phyloP scores from a whole-genome alignment of 306 rosid species.

The Cucurbita ficifolia region DNA sequence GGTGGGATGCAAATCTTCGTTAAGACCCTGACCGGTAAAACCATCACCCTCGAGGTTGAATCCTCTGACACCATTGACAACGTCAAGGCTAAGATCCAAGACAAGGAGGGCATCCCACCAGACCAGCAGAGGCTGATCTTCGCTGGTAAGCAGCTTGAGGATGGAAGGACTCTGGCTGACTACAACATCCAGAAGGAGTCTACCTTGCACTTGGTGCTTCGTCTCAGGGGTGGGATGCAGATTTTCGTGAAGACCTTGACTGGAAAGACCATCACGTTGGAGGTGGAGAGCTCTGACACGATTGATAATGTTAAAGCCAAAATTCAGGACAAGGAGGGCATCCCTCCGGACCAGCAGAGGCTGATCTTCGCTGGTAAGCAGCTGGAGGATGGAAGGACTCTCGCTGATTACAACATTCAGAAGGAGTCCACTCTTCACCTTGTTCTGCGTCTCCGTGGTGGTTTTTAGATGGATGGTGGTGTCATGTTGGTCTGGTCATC shows the following conservation, averaged over 20 bases:
- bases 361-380: neutral
- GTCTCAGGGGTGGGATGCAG: conserved; percentile 1
- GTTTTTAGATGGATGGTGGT: neutral
- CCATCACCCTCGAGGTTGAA: too few species aligned
- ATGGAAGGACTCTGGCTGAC: neutral
- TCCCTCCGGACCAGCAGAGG: conserved; percentile 1
- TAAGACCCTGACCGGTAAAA: too few species aligned
- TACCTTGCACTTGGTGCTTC: neutral
- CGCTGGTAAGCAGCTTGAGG: neutral
- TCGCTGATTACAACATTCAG: conserved; percentile 3
- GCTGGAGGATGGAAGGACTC: conserved; percentile 3
- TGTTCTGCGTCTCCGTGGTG: conserved; percentile 5
- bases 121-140: too few species aligned
- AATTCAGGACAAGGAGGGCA: conserved; percentile 2
- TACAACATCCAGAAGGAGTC: conserved; percentile 6
- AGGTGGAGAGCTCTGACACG: conserved; percentile 7
- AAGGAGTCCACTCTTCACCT: conserved; percentile 5
- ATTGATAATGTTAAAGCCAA: neutral
- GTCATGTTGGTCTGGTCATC: neutral
- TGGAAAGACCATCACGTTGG: conserved; percentile 7
- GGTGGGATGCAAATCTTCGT: neutral
- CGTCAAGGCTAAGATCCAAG: too few species aligned
- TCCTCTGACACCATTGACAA: too few species aligned
- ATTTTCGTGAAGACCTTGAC: neutral
- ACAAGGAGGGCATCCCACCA: too few species aligned